Percentiles rank a stretch among this genome's conserved stretches.
Evolutionary conservation across 352 stramenopile genomes (phyloP).

Genomic region (Pythium angustatum): DNA sequence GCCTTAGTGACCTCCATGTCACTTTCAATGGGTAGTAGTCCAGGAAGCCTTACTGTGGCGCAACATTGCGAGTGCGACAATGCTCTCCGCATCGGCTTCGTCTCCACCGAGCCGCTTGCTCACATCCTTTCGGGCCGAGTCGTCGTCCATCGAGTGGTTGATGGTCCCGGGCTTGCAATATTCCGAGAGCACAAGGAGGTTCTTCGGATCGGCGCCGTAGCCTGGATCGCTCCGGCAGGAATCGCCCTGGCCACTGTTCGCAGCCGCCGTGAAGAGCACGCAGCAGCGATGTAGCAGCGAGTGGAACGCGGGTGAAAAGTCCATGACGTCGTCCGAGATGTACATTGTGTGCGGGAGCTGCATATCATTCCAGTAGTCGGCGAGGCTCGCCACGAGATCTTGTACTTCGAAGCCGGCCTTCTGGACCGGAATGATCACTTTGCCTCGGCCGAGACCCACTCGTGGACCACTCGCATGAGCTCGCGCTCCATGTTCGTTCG

Average conservation of each 20-base stretch:
- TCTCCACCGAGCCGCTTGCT: constrained; percentile 76
- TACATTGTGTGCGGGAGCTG: constrained; percentile 59
- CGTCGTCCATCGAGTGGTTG: constrained; percentile 82
- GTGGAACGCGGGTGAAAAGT: constrained; percentile 56
- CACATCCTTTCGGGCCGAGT: constrained; percentile 65
- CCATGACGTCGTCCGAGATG: constrained; percentile 59
- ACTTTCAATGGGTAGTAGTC: constrained; percentile 53
- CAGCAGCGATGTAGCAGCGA: constrained; percentile 67
- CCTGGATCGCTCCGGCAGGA: constrained; percentile 67
- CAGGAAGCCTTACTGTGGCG: constrained; percentile 63
- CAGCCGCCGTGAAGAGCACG: constrained; percentile 77
- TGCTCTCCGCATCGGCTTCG: constrained; percentile 84
- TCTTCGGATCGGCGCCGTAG: constrained; percentile 65
- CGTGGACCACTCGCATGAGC: constrained; percentile 73
- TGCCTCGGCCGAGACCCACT: constrained; percentile 76
- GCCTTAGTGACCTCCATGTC: constrained; percentile 70
- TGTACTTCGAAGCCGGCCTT: constrained; percentile 81
- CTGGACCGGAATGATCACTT: constrained; percentile 85
- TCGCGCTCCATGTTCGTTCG: constrained; percentile 79
- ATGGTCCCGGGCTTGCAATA: constrained; percentile 76
- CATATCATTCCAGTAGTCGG: constrained; percentile 72
- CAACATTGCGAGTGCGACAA: constrained; percentile 72
- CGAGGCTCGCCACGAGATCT: constrained; percentile 69
- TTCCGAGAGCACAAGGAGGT: constrained; percentile 86
- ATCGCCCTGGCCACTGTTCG: constrained; percentile 73